phyloP scores from a whole-genome alignment of 345 rosid genomes.

The Erodium maritimum region DNA sequence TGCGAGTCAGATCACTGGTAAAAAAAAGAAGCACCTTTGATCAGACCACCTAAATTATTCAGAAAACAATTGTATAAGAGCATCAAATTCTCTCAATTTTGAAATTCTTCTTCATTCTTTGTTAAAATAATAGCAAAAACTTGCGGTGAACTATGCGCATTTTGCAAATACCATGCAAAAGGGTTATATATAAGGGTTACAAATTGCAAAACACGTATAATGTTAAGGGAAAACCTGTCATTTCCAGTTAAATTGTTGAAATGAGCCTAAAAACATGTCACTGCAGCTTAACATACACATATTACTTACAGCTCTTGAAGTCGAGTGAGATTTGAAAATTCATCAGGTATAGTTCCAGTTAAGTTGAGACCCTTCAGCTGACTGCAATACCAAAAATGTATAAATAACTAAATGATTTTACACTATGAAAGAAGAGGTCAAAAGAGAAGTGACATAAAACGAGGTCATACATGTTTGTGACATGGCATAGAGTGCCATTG shows the following conservation, averaged over 20 bases:
- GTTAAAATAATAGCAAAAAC: too few species aligned
- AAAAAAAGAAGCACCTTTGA: not conserved
- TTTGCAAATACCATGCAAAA: too few species aligned
- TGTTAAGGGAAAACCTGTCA: too few species aligned
- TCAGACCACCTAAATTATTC: not conserved
- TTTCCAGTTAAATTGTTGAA: not conserved
- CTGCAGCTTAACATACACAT: not conserved
- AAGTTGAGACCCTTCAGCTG: conserved; percentile 40
- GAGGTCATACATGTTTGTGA: conserved; percentile 45
- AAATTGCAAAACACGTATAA: too few species aligned
- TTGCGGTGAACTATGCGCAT: too few species aligned
- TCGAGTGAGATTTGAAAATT: conserved; percentile 45
- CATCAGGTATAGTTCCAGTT: conserved; percentile 54
- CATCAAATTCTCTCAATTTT: too few species aligned
- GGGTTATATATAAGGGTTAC: too few species aligned
- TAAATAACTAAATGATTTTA: not conserved
- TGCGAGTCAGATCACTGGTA: conserved; percentile 62
- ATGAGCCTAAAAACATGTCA: not conserved
- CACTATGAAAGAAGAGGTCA: not conserved
- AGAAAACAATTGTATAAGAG: too few species aligned
- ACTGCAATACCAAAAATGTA: conserved; percentile 22
- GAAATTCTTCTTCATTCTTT: too few species aligned
- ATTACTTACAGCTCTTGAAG: conserved; percentile 43
- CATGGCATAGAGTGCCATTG: conserved; percentile 33
- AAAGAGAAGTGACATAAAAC: not conserved